phyloP scores from a whole-genome alignment of 371 early-diverging fungal genomes.

The Actinomucor elegans region DNA sequence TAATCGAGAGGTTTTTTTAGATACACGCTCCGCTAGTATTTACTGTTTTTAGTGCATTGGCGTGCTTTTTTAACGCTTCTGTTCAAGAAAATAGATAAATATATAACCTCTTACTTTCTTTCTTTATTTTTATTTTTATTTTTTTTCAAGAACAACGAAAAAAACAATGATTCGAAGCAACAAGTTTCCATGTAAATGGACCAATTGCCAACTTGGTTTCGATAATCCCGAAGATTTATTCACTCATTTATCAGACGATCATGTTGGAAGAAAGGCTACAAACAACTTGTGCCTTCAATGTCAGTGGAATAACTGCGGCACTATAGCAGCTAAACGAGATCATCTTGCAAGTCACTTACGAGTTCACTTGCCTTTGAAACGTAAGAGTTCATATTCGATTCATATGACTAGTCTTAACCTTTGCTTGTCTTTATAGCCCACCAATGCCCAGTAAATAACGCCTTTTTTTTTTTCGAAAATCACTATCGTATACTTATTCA shows the following conservation, averaged over 20 bases:
- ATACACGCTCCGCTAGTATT: too few relatives aligned
- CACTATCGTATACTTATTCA: too few relatives aligned
- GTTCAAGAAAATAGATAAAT: too few relatives aligned
- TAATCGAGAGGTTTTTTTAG: too few relatives aligned
- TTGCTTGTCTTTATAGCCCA: conserved; percentile 15
- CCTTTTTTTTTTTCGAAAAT: not conserved
- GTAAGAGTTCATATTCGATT: conserved; percentile 36
- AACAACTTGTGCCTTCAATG: conserved; percentile 87
- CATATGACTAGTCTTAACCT: too few relatives aligned
- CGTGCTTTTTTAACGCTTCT: too few relatives aligned
- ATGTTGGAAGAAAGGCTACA: conserved; percentile 89
- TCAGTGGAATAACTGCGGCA: conserved; percentile 82
- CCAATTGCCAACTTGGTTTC: conserved; percentile 49
- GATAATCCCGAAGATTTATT: conserved; percentile 78
- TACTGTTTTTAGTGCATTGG: too few relatives aligned
- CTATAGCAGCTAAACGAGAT: conserved; percentile 80
- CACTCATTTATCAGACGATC: conserved; percentile 80
- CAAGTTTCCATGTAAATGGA: conserved; percentile 51
- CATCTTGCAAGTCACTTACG: conserved; percentile 91
- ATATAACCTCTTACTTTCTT: conserved; percentile 1
- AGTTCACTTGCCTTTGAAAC: conserved; percentile 89
- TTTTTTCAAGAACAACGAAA: not conserved
- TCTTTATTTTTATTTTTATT: not conserved
- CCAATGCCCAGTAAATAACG: conserved; percentile 20
- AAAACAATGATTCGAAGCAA: conserved; percentile 1